Conservation (phyloP, 306 rosid species). For the Luffa acutangula region DNA sequence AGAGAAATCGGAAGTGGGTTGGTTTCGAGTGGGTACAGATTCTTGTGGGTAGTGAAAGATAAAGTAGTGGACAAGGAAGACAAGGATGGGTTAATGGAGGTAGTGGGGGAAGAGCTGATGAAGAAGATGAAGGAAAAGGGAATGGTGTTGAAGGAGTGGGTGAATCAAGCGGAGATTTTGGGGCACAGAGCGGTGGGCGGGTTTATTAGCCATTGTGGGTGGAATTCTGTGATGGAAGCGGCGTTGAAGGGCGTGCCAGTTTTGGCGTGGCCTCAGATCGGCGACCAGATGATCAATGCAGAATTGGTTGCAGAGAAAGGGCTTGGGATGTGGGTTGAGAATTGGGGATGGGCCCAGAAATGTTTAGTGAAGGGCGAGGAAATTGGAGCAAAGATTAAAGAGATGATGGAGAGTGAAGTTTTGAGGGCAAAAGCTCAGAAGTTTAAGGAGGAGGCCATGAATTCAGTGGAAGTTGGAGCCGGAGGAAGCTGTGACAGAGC, state of each 20-base stretch:
- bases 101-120: conserved; percentile 26
- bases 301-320: conserved; percentile 30
- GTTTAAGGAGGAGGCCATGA: conserved; percentile 23
- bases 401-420: conserved; percentile 31
- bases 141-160: conserved; percentile 39
- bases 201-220: conserved; percentile 49
- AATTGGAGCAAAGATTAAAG: conserved; percentile 34
- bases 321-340: conserved; percentile 37
- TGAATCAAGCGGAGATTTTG: conserved; percentile 28
- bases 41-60: conserved; percentile 51
- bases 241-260: conserved; percentile 35
- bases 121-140: conserved; percentile 25
- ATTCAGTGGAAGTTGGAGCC: conserved; percentile 23
- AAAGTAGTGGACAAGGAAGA: conserved; percentile 42
- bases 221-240: conserved; percentile 45
- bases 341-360: conserved; percentile 45
- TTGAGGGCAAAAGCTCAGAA: conserved; percentile 14
- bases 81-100: conserved; percentile 15
- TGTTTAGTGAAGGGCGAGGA: conserved; percentile 35
- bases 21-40: conserved; percentile 26
- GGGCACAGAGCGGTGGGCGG: conserved; percentile 36
- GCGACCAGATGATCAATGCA: conserved; percentile 51
- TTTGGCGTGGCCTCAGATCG: conserved; percentile 45
- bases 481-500: conserved; percentile 18
- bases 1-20: conserved; percentile 44